Evolutionary conservation across 192 early-diverging fungal genomes (phyloP), one percentile per base, ranked within the genome.

Genomic region (Mortierella alpina): DNA sequence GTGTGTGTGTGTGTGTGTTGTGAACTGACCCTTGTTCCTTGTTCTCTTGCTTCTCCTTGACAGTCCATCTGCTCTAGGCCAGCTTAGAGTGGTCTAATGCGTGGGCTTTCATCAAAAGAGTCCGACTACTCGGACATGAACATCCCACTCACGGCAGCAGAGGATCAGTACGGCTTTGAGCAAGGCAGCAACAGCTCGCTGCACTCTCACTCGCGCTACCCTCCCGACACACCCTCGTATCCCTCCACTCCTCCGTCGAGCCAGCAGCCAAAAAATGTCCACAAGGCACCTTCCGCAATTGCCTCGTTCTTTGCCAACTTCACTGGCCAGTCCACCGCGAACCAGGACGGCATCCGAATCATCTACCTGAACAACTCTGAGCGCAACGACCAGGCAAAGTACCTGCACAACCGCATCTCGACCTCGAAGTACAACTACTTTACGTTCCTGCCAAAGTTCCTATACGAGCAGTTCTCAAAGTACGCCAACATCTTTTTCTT

Each of bases 401-500:
- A 91, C 70, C 84, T 97, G 41, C 94, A 97, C 85, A 99, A 99
- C 81, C 84, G 88, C 22, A 93, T 99, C 61, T 95, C 94, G 45
- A 99, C 98, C 11, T 94, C 95, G 68, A 99, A 99, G 85, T 99
- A 99, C 88, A 98, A 93, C 74, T 54, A 91, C 41, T 68, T 93
- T n/a, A 95, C 96, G 12, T 99, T 99, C 68, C 58, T 99, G 54
- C 95, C 94, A 66, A 97, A 95, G 86, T 99, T 99, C 77, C 86
- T 99, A 55, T 93, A 92, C 63, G 97, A 98, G 84, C 96, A 99
- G 88, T 99, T 99, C 72, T 94, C 93, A 54, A 97, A 97, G 85
- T 99, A 98, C 86, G 98, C 98, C 64, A 99, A 99, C 86, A 83
- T 99, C 76, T 99, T 99, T 78, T 99, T 99, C 89, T 84, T 99